Evolutionary conservation across 2,329 filamentous ascomycete species (phyloP).

Genomic region (Lachnellula hyalina): DNA sequence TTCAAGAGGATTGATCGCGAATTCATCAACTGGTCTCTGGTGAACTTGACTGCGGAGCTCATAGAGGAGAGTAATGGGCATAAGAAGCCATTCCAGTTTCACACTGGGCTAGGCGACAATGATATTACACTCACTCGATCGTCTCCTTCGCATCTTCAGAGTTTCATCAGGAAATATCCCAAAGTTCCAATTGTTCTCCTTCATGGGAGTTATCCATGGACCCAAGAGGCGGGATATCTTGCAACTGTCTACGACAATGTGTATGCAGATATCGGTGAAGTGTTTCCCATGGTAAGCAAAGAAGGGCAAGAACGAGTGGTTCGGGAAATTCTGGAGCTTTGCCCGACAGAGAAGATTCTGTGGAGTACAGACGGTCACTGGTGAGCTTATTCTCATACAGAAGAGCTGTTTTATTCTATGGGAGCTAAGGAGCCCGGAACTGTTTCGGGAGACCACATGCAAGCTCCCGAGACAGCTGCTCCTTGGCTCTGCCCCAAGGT

Average conservation of each 20-base stretch:
- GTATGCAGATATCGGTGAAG: constrained; percentile 76
- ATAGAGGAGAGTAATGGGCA: constrained; percentile 43
- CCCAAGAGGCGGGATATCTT: constrained; percentile 71
- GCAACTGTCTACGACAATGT: constrained; percentile 73
- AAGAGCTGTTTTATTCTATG: too few relatives aligned
- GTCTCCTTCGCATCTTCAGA: constrained; percentile 71
- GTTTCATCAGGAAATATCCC: constrained; percentile 64
- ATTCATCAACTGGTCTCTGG: constrained; percentile 63
- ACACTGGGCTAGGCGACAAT: constrained; percentile 76
- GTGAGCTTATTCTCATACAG: constrained; percentile 2
- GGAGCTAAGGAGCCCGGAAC: too few relatives aligned
- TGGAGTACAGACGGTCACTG: constrained; percentile 79
- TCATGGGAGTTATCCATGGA: constrained; percentile 78
- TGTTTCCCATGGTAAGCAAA: constrained; percentile 73
- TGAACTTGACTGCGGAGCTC: constrained; percentile 57
- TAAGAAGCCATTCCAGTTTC: constrained; percentile 75
- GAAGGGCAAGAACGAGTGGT: constrained; percentile 69
- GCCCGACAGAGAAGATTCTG: constrained; percentile 68
- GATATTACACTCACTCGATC: constrained; percentile 66
- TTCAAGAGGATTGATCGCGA: constrained; percentile 56
- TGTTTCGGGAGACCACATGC: too few relatives aligned
- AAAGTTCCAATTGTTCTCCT: constrained; percentile 70
- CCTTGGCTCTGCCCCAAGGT: too few relatives aligned
- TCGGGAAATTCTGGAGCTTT: constrained; percentile 68
- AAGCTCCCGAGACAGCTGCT: too few relatives aligned